Evolutionary conservation across 1,284 basidiomycete genomes (phyloP), one percentile per base, ranked within the genome.

Genomic region (Melampsora larici-populina): DNA sequence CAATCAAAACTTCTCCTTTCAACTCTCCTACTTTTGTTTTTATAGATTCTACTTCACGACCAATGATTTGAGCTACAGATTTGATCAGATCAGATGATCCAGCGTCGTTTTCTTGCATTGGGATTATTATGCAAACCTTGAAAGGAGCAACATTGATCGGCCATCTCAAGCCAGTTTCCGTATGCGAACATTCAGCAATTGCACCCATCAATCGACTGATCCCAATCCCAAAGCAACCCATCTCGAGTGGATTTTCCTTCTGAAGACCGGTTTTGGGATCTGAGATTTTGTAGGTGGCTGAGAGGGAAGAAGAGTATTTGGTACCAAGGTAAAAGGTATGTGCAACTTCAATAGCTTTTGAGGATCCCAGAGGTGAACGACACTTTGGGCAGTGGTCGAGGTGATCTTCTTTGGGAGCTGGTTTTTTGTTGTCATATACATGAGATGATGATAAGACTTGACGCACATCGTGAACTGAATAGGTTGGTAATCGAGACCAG

Each of bases 221-320:
- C 9, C 84, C 84, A 15, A 85, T 83, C 15, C 84, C 84, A 51
- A 84, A 85, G 71, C 84, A 85, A 0, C 84, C 84, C 84, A 85
- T 85, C 70, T 85, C 82, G 67, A 84, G 81, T 1, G 82, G 81
- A 33, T 43, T 65, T 60, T 62, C 15, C 1, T 21, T 49, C n/a
- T 31, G 71, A 11, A 33, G 13, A 4, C 40, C 72, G 29, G 70
- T 80, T 18, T 80, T 80, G 31, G 70, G 73, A 21, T 63, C 78
- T 15, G 40, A 55, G 11, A 73, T 65, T 8, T 29, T 58, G 62
- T 82, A 83, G 0, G 77, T 80, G 24, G 71, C 62, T 17, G 81
- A 78, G 9, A 85, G 81, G 15, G 83, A 79, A 8, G 80, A 79
- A 2, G 82, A 82, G 77, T 85, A 85, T 62, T 80, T 79, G 1